Evolutionary conservation across 2,329 filamentous ascomycete genomes (phyloP).

Genomic region (Hymenoscyphus albidus): DNA sequence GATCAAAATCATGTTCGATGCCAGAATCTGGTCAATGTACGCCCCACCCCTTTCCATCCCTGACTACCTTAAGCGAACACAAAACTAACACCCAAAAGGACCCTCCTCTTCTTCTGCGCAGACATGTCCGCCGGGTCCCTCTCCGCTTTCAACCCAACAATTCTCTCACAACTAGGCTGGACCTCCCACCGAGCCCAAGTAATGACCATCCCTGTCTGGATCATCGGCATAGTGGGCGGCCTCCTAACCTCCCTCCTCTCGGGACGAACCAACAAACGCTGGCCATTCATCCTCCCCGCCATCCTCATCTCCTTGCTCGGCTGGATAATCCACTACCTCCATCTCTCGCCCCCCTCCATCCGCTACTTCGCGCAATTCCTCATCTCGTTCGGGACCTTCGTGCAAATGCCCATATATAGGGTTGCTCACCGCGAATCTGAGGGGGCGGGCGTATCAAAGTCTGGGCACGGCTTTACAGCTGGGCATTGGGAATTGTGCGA

Average conservation of each 20-base stretch:
- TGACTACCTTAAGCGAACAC: not conserved
- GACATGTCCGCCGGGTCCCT: slow-evolving; percentile 37
- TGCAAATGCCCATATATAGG: slow-evolving; percentile 35
- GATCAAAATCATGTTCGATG: slow-evolving; percentile 20
- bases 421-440: slow-evolving; percentile 40
- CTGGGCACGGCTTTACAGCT: slow-evolving; percentile 41
- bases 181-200: slow-evolving; percentile 34
- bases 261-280: slow-evolving; percentile 35
- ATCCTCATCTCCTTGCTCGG: slow-evolving; percentile 36
- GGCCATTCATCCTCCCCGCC: slow-evolving; percentile 37
- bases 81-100: not conserved
- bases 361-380: slow-evolving; percentile 39
- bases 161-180: slow-evolving; percentile 36
- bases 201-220: slow-evolving; percentile 37
- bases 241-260: slow-evolving; percentile 32
- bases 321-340: slow-evolving; percentile 21
- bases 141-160: slow-evolving; percentile 36
- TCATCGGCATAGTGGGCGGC: slow-evolving; percentile 32
- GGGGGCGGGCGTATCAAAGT: slow-evolving; percentile 39
- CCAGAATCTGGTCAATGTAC: slow-evolving; percentile 27
- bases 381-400: slow-evolving; percentile 34
- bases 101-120: slow-evolving; percentile 33
- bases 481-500: slow-evolving; percentile 44
- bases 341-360: slow-evolving; percentile 12
- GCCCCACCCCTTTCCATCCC: not conserved